phyloP scores from a whole-genome alignment of 2,329 filamentous ascomycete species.

The Beauveria bassiana region DNA sequence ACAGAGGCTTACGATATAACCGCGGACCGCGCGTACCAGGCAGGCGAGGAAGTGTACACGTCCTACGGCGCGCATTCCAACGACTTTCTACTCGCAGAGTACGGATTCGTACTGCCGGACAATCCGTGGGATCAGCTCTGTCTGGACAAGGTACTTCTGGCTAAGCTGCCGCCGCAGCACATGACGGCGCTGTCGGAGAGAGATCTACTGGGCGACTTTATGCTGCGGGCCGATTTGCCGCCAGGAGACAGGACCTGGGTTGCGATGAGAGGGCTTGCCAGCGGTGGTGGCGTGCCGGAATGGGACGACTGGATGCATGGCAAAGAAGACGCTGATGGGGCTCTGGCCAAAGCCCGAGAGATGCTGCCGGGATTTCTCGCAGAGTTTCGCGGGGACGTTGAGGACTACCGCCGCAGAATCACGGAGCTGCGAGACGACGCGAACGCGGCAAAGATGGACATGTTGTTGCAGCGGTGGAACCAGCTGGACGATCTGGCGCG shows the following conservation, averaged over 20 bases:
- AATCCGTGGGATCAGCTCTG: constrained; percentile 33
- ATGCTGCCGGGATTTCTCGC: background rate
- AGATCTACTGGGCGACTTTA: background rate
- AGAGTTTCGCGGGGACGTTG: background rate
- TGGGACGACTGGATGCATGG: background rate
- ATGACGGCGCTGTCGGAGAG: background rate
- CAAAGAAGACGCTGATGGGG: background rate
- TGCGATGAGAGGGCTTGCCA: background rate
- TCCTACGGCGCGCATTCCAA: constrained; percentile 65
- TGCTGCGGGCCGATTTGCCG: constrained; percentile 25
- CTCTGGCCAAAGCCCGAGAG: background rate
- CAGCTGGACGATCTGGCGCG: background rate
- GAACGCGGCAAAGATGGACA: background rate
- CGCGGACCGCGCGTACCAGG: constrained; percentile 41
- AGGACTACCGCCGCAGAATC: background rate
- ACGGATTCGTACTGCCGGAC: constrained; percentile 41
- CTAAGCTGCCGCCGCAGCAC: background rate
- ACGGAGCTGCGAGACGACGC: background rate
- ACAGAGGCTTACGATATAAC: constrained; percentile 45
- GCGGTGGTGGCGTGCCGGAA: background rate
- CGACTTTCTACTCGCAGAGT: constrained; percentile 66
- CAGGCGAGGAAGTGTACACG: constrained; percentile 59
- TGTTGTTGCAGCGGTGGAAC: background rate
- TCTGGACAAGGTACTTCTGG: background rate
- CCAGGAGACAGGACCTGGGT: background rate